A percentile compares a stretch with the other conserved stretches of the same genome.
phyloP scores from a whole-genome alignment of 306 rosid genomes.

The Carpinus fangiana region DNA sequence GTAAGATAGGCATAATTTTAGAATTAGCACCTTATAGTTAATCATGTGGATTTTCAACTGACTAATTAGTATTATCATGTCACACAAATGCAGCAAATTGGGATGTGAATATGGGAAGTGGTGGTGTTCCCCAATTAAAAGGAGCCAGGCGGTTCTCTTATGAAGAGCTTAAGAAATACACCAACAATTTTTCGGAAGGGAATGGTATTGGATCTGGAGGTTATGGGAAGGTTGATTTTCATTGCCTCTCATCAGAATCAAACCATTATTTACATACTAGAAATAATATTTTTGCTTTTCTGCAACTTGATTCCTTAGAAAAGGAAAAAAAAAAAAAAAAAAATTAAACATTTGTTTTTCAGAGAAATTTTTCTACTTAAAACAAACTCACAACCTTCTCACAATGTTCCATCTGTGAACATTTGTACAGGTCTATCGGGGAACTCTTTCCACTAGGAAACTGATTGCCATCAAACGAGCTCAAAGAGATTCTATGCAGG shows the following conservation, averaged over 20 bases:
- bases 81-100: conserved; percentile 44
- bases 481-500: conserved; percentile 39
- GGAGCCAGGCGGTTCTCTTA: conserved; percentile 66
- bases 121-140: conserved; percentile 37
- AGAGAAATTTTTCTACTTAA: background rate
- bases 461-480: conserved; percentile 56
- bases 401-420: background rate
- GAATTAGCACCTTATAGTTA: background rate
- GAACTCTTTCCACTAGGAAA: conserved; percentile 41
- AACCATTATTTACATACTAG: background rate
- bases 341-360: too few relatives aligned
- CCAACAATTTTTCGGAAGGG: conserved; percentile 40
- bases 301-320: background rate
- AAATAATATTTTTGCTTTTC: background rate
- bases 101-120: conserved; percentile 36
- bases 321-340: too few relatives aligned
- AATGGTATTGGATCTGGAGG: conserved; percentile 63
- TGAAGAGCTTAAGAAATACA: conserved; percentile 60
- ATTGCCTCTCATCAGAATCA: background rate
- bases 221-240: conserved; percentile 59
- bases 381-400: background rate
- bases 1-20: conserved; percentile 15
- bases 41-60: background rate
- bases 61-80: conserved; percentile 16
- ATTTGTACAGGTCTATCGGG: conserved; percentile 39